Percentiles rank a stretch among this genome's conserved stretches.
Evolutionary conservation across 805 yeast species (phyloP).

Genomic region (Grigorovia humatica): DNA sequence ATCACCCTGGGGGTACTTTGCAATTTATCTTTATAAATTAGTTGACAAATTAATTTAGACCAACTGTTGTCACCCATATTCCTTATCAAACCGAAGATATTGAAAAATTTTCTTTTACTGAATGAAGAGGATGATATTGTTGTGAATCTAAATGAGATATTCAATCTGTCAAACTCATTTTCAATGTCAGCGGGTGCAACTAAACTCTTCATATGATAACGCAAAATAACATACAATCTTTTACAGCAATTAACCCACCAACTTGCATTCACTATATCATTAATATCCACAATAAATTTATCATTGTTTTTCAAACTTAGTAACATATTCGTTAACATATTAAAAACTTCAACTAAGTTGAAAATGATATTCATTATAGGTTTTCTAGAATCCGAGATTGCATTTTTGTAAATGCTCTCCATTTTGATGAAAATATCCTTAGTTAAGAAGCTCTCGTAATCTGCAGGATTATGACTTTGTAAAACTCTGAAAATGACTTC

Average conservation of each 20-base stretch:
- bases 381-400: conserved; percentile 37
- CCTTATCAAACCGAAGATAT: conserved; percentile 17
- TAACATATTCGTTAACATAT: conserved; percentile 29
- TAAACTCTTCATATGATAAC: conserved; percentile 5
- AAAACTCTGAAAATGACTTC: conserved; percentile 34
- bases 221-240: conserved; percentile 17
- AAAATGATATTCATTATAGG: conserved; percentile 44
- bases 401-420: conserved; percentile 27
- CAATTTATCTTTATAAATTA: conserved; percentile 14
- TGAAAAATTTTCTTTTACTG: neutral
- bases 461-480: conserved; percentile 9
- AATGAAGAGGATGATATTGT: neutral
- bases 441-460: conserved; percentile 15
- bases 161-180: conserved; percentile 6
- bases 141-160: neutral
- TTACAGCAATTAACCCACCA: conserved; percentile 24
- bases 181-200: conserved; percentile 2
- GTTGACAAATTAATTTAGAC: conserved; percentile 14
- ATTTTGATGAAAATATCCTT: conserved; percentile 14
- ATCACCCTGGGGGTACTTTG: conserved; percentile 20
- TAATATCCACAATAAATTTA: conserved; percentile 2
- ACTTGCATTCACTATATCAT: conserved; percentile 1
- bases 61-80: conserved; percentile 21
- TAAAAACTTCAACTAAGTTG: conserved; percentile 44
- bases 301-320: neutral